Evolutionary conservation across 345 rosid genomes (phyloP), one percentile per base, ranked within the genome.

Genomic region (Gossypium thurberi): DNA sequence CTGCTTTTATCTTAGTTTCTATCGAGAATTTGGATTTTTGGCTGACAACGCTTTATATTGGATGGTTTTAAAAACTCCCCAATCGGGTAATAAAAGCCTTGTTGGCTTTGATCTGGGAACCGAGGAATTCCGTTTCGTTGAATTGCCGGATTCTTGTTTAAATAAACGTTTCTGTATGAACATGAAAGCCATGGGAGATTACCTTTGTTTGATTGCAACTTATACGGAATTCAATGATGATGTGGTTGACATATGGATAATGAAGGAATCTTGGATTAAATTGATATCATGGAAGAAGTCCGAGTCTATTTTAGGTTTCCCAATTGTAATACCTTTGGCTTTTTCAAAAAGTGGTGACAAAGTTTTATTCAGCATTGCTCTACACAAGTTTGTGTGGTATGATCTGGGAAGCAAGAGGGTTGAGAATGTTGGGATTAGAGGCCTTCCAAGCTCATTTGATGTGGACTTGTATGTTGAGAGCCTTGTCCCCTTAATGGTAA

Each of bases 31-130:
- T 69, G 88, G 89, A 20, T 78, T 83, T 50, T 62, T 72, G 55
- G 92, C 69, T 23, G 37, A 71, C 60, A 67, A 77, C 17, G 60
- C 71, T 26, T 53, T 88, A 77, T 89, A 88, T 44, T 88, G 89
- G 88, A 23, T 81, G 8, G 33, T 48, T 3, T 72, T 61, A 43
- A 62, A 28, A 3, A 70, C 18, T 26, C 44, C 86, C 10, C 68
- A 80, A 21, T 84, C 79, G 0, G 79, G 82, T 23, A 81, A 79
- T 71, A 21, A 81, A 79, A 69, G 66, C 10, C 15, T 84, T 2
- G 26, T 64, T 10, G 17, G 26, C n/a, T 63, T 64, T 2, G 68
- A 64, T 64, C 26, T 64, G 8, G 25, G 68, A 14, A 9, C 68
- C 6, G 68, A n/a, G 15, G 26, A 64, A n/a, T 42, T 75, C 60